These are phyloP conservation scores for Talaromyces rugulosus DNA, from an alignment of 2,329 filamentous ascomycete genomes.

Conservation along the genomic window DNA sequence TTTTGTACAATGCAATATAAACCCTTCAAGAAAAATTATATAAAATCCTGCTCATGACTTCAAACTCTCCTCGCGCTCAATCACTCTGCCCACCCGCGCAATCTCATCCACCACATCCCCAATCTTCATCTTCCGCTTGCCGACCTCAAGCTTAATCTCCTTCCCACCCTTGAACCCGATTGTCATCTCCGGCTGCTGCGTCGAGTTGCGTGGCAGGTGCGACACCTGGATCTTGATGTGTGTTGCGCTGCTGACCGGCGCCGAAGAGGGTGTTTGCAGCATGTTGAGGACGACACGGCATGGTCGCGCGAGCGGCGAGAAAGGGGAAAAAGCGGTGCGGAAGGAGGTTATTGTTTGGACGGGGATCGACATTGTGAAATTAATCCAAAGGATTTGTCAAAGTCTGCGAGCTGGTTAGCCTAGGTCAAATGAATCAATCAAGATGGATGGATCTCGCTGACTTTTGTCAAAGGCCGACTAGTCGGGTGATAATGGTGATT, in stretches of 20 bases:
- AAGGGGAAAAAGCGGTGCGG: slow-evolving; percentile 86
- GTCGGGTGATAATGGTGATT: not conserved
- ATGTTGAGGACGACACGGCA: slow-evolving; percentile 83
- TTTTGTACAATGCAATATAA: slow-evolving; percentile 16
- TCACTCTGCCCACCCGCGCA: slow-evolving; percentile 76
- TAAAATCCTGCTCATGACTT: slow-evolving; percentile 35
- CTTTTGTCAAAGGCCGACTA: not conserved
- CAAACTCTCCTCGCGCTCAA: slow-evolving; percentile 81
- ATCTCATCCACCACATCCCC: slow-evolving; percentile 84
- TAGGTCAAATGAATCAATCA: not conserved
- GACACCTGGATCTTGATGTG: slow-evolving; percentile 74
- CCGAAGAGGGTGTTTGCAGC: slow-evolving; percentile 76
- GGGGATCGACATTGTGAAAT: slow-evolving; percentile 23
- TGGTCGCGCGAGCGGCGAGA: slow-evolving; percentile 72
- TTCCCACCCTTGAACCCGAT: slow-evolving; percentile 97
- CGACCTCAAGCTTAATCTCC: slow-evolving; percentile 76
- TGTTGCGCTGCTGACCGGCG: slow-evolving; percentile 69
- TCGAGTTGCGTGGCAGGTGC: slow-evolving; percentile 66
- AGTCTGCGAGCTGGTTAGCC: not conserved
- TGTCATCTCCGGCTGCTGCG: slow-evolving; percentile 63
- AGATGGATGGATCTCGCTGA: not conserved
- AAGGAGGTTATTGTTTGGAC: slow-evolving; percentile 62
- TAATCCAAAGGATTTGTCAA: not conserved
- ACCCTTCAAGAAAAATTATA: slow-evolving; percentile 14
- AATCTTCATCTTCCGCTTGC: slow-evolving; percentile 74